phyloP scores from a whole-genome alignment of 176 grass and related monocot species.

The Phyllostachys edulis region DNA sequence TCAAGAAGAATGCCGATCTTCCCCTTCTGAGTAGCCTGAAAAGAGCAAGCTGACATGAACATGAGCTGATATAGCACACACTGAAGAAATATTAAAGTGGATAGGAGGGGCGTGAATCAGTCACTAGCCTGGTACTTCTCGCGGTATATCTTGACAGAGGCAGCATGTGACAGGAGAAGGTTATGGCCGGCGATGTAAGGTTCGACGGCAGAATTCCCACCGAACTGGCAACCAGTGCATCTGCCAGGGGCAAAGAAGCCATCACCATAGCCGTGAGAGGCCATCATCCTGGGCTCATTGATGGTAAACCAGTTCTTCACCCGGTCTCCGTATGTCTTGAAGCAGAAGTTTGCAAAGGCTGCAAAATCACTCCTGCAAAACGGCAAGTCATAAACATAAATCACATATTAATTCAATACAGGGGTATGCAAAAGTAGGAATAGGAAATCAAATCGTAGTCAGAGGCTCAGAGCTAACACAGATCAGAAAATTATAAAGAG shows the following conservation, averaged over 20 bases:
- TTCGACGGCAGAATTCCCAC: constrained; percentile 75
- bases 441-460: background rate
- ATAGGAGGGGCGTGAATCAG: background rate
- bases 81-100: background rate
- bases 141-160: constrained; percentile 65
- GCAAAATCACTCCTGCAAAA: constrained; percentile 51
- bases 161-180: constrained; percentile 72
- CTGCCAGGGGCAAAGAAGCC: constrained; percentile 65
- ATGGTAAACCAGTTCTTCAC: constrained; percentile 94
- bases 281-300: constrained; percentile 85
- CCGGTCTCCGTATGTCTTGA: constrained; percentile 56
- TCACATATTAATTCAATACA: background rate
- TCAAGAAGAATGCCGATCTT: constrained; percentile 88
- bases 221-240: constrained; percentile 61
- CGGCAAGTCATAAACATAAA: background rate
- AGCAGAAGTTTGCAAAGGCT: constrained; percentile 71
- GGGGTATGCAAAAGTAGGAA: background rate
- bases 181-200: constrained; percentile 80
- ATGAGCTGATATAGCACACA: background rate
- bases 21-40: constrained; percentile 55
- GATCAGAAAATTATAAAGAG: background rate
- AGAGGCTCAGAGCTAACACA: background rate
- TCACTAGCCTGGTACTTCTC: constrained; percentile 64
- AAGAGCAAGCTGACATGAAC: too few relatives aligned
- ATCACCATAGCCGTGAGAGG: constrained; percentile 71